phyloP scores from a whole-genome alignment of 169 alveolate genomes.

The Cystoisospora suis region DNA sequence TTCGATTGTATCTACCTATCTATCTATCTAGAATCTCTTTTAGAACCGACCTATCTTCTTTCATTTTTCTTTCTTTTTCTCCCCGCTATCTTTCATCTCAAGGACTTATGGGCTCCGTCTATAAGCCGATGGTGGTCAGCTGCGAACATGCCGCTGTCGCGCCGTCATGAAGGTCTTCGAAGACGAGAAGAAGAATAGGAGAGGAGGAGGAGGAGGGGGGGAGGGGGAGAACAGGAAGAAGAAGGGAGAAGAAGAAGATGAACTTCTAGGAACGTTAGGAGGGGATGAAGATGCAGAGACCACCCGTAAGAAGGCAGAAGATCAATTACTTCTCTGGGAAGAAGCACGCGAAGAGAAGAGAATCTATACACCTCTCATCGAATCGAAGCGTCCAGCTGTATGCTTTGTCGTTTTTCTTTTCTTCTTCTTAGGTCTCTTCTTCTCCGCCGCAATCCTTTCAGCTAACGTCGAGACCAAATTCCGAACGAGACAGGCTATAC shows the following conservation, averaged over 20 bases:
- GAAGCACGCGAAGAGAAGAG: background rate
- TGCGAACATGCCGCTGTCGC: no score
- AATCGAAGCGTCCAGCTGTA: background rate
- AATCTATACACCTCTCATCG: background rate
- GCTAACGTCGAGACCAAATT: background rate
- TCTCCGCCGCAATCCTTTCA: conserved; percentile 3
- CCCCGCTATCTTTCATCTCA: background rate
- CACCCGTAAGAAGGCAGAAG: background rate
- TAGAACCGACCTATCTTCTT: background rate
- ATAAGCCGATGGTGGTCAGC: no score
- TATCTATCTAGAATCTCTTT: no score
- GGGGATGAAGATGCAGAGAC: background rate
- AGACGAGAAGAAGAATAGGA: background rate
- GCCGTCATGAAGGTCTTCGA: conserved; percentile 1
- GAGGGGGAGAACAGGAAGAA: background rate
- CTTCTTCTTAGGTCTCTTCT: background rate
- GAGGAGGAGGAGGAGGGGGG: background rate
- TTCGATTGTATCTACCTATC: background rate
- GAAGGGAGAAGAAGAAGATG: background rate
- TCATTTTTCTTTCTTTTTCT: background rate
- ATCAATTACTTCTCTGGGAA: background rate
- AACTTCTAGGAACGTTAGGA: background rate
- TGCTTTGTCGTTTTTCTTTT: background rate
- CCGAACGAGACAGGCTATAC: background rate
- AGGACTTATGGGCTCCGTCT: no score